Conservation (phyloP, 2,329 filamentous ascomycete genomes). For the Plenodomus tracheiphilus region DNA sequence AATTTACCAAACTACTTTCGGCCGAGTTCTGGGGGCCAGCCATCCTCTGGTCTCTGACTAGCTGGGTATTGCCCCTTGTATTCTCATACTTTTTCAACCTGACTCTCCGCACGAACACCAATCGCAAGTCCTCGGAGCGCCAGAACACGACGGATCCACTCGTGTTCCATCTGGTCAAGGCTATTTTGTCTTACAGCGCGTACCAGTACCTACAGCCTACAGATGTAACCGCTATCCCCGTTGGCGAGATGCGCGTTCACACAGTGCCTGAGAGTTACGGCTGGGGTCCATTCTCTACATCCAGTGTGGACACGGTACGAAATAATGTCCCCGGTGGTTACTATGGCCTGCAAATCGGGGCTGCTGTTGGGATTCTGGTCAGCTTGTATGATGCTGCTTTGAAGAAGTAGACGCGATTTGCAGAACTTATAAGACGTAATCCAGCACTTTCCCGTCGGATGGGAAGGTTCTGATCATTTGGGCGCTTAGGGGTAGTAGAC, state of each 20-base stretch:
- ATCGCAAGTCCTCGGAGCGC: slow-evolving; percentile 45
- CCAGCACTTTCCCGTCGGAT: not conserved
- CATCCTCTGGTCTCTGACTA: slow-evolving; percentile 75
- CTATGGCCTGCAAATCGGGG: slow-evolving; percentile 68
- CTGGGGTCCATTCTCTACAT: slow-evolving; percentile 61
- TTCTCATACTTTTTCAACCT: slow-evolving; percentile 92
- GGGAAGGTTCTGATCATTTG: not conserved
- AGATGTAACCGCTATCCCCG: slow-evolving; percentile 8
- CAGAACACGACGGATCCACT: slow-evolving; percentile 78
- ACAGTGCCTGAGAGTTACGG: slow-evolving; percentile 6
- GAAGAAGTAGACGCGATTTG: slow-evolving; percentile 51
- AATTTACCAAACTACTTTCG: slow-evolving; percentile 78
- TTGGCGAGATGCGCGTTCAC: slow-evolving; percentile 57
- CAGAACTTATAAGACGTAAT: not conserved
- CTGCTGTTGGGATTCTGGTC: slow-evolving; percentile 67
- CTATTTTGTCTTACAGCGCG: slow-evolving; percentile 77
- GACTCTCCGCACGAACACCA: slow-evolving; percentile 60
- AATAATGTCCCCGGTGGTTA: slow-evolving; percentile 71
- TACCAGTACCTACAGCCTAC: slow-evolving; percentile 54
- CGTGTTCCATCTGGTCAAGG: slow-evolving; percentile 88
- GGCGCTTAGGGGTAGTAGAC: slow-evolving; percentile 2
- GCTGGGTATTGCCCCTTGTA: slow-evolving; percentile 68
- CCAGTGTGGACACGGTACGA: slow-evolving; percentile 66
- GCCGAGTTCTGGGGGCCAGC: slow-evolving; percentile 82
- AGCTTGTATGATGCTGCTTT: slow-evolving; percentile 79